Evolutionary conservation across 2,329 filamentous ascomycete genomes (phyloP), one percentile per base, ranked within the genome.

Genomic region (Monosporascus sp.): DNA sequence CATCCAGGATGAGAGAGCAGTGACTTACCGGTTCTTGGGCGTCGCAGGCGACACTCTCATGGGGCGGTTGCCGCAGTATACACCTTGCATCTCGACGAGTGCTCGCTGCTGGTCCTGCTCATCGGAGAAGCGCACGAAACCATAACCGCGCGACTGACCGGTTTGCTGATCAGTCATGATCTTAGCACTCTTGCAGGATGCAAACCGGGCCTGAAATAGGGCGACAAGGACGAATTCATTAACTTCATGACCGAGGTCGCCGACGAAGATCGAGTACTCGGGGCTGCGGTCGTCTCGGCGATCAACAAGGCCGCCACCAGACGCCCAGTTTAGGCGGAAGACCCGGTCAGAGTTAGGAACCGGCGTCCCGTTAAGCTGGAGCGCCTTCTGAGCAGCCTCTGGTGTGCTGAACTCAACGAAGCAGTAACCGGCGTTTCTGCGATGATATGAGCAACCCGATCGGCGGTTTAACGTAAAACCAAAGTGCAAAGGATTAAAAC

Each of bases 281-380:
- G 94, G 94, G 58, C 91, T 92, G 68, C 94, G 92, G 70, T 97
- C 94, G 71, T 97, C 94, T 63, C 90, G 89, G 71, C 94, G 88
- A 73, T 99, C 94, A 62, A 95, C 90, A 43, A 99, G 82, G 54
- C 94, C 94, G 68, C 94, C 94, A 62, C 94, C 94, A 61, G 91
- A 96, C 61, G 94, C 94, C 94, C 94, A 99, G 83, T 99, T 99
- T 56, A 99, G 85, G 81, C 97, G 97, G 83, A 99, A 99, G 48
- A 91, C 87, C 44, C 94, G 91, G 65, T 88, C 88, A 57, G 91
- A 96, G 81, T 97, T 97, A 46, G 93, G 92, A 62, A 99, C 96
- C 48, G 89, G 78, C 53, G 85, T 87, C 49, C 94, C 93, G 70
- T 96, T 97, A 49, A 97, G 80, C 47, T 80, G 79, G n/a, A 99